Evolutionary conservation across 1,139 yeast species (phyloP).

Genomic region (Ogataea hybrid): DNA sequence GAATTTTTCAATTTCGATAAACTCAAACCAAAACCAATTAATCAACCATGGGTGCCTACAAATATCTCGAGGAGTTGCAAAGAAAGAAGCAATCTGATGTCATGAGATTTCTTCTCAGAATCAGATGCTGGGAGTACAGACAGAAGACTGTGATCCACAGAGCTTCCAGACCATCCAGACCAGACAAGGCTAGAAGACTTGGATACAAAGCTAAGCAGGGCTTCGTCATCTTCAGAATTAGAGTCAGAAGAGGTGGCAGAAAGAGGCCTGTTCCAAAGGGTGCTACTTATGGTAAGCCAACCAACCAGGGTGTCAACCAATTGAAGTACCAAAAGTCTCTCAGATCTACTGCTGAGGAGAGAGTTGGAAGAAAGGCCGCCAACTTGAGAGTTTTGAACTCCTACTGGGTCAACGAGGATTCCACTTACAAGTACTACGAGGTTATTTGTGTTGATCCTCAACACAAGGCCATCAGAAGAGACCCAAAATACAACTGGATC

Average conservation of each 20-base stretch:
- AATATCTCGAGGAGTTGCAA: slow-evolving; percentile 98
- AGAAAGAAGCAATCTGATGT: slow-evolving; percentile 99
- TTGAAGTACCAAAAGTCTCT: slow-evolving; percentile 99
- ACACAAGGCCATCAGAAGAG: slow-evolving; percentile 99
- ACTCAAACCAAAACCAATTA: slow-evolving; percentile 3
- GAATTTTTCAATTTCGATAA: slow-evolving; percentile 6
- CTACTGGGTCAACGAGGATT: slow-evolving; percentile 99
- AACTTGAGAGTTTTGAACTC: slow-evolving; percentile 99
- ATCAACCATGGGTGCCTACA: slow-evolving; percentile 94
- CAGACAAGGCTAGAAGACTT: slow-evolving; percentile 99
- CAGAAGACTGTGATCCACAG: slow-evolving; percentile 99
- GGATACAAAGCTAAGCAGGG: slow-evolving; percentile 99
- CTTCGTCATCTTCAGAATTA: slow-evolving; percentile 95
- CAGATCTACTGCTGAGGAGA: slow-evolving; percentile 98
- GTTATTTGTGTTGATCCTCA: slow-evolving; percentile 96
- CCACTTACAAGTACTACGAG: slow-evolving; percentile 99
- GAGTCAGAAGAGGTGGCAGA: slow-evolving; percentile 99
- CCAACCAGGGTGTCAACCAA: slow-evolving; percentile 99
- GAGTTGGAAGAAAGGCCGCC: slow-evolving; percentile 98
- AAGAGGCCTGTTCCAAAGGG: slow-evolving; percentile 99
- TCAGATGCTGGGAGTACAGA: slow-evolving; percentile 99
- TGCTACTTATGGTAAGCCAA: slow-evolving; percentile 99
- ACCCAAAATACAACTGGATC: slow-evolving; percentile 99
- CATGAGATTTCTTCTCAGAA: slow-evolving; percentile 97
- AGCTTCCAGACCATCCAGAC: slow-evolving; percentile 98